These are phyloP conservation scores for Massospora cicadina DNA, from an alignment of 371 early-diverging fungal species.

Conservation along the genomic window DNA sequence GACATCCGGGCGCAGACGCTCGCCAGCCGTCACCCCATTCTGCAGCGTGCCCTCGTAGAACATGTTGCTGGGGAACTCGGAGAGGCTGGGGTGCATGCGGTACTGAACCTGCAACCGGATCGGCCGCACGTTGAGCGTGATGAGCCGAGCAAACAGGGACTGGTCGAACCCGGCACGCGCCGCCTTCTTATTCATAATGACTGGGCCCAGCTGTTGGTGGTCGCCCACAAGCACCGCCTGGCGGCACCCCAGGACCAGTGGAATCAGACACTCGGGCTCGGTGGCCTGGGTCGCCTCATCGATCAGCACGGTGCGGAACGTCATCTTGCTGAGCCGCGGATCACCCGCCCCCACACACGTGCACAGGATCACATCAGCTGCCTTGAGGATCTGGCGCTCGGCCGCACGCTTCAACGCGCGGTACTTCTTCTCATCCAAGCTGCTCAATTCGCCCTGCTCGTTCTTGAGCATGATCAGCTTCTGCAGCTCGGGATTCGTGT, in stretches of 20 bases:
- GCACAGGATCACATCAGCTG: constrained; percentile 94
- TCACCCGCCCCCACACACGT: constrained; percentile 98
- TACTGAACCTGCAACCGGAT: constrained; percentile 95
- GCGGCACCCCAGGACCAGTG: constrained; percentile 82
- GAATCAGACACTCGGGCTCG: constrained; percentile 96
- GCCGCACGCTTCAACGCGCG: constrained; percentile 54
- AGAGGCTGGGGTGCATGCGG: constrained; percentile 96
- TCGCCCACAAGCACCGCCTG: constrained; percentile 97
- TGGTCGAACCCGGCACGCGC: constrained; percentile 86
- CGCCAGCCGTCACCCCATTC: constrained; percentile 84
- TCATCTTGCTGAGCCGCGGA: constrained; percentile 66
- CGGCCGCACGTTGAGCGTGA: constrained; percentile 79
- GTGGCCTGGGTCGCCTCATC: constrained; percentile 98
- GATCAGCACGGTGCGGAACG: constrained; percentile 87
- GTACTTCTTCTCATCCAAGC: constrained; percentile 69
- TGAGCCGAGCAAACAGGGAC: constrained; percentile 92
- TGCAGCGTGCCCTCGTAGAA: constrained; percentile 96
- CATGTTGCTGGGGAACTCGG: constrained; percentile 96
- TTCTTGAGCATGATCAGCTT: constrained; percentile 74
- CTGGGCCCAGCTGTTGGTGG: constrained; percentile 97
- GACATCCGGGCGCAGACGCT: constrained; percentile 66
- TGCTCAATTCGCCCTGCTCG: constrained; percentile 76
- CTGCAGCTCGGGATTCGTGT: constrained; percentile 79
- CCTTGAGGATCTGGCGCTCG: constrained; percentile 75
- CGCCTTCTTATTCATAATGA: constrained; percentile 93